A percentile compares a stretch with the other conserved stretches of the same genome.
phyloP scores from a whole-genome alignment of 345 rosid genomes.

The Citrus sp. region DNA sequence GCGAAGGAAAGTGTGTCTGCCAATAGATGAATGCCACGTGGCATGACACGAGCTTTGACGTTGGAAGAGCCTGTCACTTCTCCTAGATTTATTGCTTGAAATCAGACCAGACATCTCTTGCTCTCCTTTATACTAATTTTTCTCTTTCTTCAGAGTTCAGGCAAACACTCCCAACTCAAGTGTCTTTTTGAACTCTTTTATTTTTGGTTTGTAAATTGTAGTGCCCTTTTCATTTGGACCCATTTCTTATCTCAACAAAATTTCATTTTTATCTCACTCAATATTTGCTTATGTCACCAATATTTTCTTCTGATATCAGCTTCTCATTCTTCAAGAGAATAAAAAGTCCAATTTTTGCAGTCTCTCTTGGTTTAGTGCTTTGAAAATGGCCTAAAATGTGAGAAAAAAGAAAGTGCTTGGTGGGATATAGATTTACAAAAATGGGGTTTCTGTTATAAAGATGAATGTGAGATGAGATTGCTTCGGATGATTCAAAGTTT shows the following conservation, averaged over 20 bases:
- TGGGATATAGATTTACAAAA: slow-evolving; percentile 12
- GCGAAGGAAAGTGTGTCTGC: not conserved
- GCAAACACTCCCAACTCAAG: not conserved
- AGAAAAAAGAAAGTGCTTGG: slow-evolving; percentile 17
- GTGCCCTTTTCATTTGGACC: not conserved
- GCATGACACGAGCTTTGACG: slow-evolving; percentile 5
- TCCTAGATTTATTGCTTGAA: slow-evolving; percentile 28
- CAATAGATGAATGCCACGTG: slow-evolving; percentile 14
- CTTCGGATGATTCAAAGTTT: slow-evolving; percentile 6
- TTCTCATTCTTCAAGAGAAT: not conserved
- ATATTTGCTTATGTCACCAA: slow-evolving; percentile 24
- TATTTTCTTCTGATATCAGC: slow-evolving; percentile 9
- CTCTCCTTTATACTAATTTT: not conserved
- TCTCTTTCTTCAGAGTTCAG: slow-evolving; percentile 4
- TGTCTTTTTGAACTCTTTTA: not conserved
- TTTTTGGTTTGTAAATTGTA: not conserved
- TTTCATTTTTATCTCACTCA: not conserved
- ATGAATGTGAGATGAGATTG: slow-evolving; percentile 18
- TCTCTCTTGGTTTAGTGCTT: not conserved
- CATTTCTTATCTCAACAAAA: slow-evolving; percentile 1
- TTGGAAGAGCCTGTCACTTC: slow-evolving; percentile 8
- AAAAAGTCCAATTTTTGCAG: not conserved
- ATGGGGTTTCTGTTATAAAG: not conserved
- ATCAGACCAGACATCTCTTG: slow-evolving; percentile 20
- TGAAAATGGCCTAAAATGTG: not conserved